phyloP scores from a whole-genome alignment of 805 yeast species.

The Myxozyma sirexii region DNA sequence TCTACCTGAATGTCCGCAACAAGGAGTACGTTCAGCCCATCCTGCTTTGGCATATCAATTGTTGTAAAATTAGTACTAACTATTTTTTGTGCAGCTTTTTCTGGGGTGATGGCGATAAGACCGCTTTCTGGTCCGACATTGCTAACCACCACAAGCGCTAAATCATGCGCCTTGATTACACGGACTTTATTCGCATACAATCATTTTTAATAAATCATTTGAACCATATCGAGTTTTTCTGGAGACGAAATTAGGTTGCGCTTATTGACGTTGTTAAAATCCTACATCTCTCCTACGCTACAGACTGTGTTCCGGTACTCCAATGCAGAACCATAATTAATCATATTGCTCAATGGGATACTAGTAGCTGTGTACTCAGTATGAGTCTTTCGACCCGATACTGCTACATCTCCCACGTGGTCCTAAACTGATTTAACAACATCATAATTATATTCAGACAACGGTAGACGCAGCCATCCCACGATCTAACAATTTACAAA shows the following conservation, averaged over 20 bases:
- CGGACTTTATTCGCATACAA: neutral
- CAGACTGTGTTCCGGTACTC: too few relatives aligned
- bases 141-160: conserved; percentile 72
- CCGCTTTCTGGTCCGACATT: conserved; percentile 93
- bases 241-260: neutral
- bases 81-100: conserved; percentile 53
- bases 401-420: too few relatives aligned
- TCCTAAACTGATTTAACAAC: too few relatives aligned
- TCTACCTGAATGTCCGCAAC: conserved; percentile 85
- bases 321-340: too few relatives aligned
- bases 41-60: neutral
- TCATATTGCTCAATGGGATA: too few relatives aligned
- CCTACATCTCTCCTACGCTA: too few relatives aligned
- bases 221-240: neutral
- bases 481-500: neutral
- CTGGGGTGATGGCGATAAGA: conserved; percentile 99
- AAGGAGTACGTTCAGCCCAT: conserved; percentile 49
- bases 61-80: neutral
- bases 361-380: too few relatives aligned
- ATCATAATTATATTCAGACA: too few relatives aligned
- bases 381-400: too few relatives aligned
- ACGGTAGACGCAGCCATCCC: neutral
- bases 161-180: neutral
- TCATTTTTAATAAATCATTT: neutral
- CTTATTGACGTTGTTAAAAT: too few relatives aligned